Evolutionary conservation across 129 eudicot species (phyloP), one percentile per base, ranked within the genome.

Genomic region (Silybum marianum): DNA sequence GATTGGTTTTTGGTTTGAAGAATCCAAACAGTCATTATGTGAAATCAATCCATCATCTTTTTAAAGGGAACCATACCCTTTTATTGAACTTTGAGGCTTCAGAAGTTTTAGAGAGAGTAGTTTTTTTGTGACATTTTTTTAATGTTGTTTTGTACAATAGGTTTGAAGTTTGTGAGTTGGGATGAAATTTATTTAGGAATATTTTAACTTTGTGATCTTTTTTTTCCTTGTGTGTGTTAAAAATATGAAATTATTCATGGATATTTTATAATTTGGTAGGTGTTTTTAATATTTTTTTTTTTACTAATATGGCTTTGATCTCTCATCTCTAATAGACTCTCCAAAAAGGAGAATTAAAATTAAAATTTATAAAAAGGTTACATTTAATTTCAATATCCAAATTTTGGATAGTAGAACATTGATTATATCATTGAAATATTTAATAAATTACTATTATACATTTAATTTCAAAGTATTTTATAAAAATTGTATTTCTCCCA

Each of bases 121-220:
- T 58, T 77, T 77, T 77, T 38, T 66, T 42, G 12, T 23, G 13
- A 6, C 5, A 2, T 8, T 7, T 23, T 23, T 65, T 62, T 23
- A 26, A 40, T 73, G 76, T 73, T 73, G 76, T 26, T 40, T 73
- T 6, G 11, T 42, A 44, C 62, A 73, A 13, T 73, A 73, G 77
- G 77, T n/a, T 73, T 73, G 65, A 18, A 78, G 65, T 66, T 78
- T 78, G 73, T 78, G 81, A 63, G 73, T 67, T 78, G 26, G 81
- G 74, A 25, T 68, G 19, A 16, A 38, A 11, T 65, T 67, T 46
- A 39, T 65, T 26, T 67, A 68, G 74, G 44, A 40, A 66, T 18
- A 66, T 39, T 77, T 32, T 13, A 76, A 13, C 36, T 18, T 77
- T 66, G 66, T 60, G 71, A 76, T 9, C 23, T 28, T 65, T 39